phyloP scores from a whole-genome alignment of 2,329 filamentous ascomycete genomes.

The Lizonia empirigonia region DNA sequence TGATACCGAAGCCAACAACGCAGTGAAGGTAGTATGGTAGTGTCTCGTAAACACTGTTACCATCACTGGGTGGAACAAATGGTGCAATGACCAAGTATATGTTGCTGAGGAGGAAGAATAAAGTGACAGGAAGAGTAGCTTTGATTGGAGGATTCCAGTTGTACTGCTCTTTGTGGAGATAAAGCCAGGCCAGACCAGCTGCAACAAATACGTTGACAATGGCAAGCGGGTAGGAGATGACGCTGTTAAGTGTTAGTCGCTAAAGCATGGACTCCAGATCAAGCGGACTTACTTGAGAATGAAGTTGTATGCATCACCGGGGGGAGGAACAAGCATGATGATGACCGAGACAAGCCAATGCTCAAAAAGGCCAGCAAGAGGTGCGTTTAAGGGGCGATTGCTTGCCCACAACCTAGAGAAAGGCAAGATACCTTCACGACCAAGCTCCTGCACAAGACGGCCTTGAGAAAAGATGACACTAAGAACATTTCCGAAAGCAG shows the following conservation, averaged over 20 bases:
- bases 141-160: slow-evolving; percentile 58
- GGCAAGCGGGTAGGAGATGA: slow-evolving; percentile 70
- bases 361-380: slow-evolving; percentile 65
- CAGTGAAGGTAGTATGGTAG: slow-evolving; percentile 61
- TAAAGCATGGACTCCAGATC: background rate
- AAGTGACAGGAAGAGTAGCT: slow-evolving; percentile 56
- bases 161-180: slow-evolving; percentile 49
- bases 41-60: slow-evolving; percentile 58
- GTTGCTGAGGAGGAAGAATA: slow-evolving; percentile 61
- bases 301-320: slow-evolving; percentile 71
- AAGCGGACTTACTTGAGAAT: slow-evolving; percentile 51
- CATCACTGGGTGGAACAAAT: slow-evolving; percentile 56
- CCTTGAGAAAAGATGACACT: slow-evolving; percentile 72
- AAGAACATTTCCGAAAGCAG: slow-evolving; percentile 70
- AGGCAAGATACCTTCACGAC: slow-evolving; percentile 69
- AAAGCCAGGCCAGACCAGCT: slow-evolving; percentile 56
- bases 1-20: slow-evolving; percentile 58
- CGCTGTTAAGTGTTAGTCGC: slow-evolving; percentile 44
- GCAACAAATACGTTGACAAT: slow-evolving; percentile 60
- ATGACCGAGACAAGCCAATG: slow-evolving; percentile 69
- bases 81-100: slow-evolving; percentile 59
- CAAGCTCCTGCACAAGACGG: slow-evolving; percentile 68
- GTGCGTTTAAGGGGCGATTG: slow-evolving; percentile 68
- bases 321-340: slow-evolving; percentile 70
- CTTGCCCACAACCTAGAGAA: slow-evolving; percentile 67